Base-by-base conservation (phyloP, 2,329 filamentous ascomycete genomes). In the Xylaria sp. region DNA sequence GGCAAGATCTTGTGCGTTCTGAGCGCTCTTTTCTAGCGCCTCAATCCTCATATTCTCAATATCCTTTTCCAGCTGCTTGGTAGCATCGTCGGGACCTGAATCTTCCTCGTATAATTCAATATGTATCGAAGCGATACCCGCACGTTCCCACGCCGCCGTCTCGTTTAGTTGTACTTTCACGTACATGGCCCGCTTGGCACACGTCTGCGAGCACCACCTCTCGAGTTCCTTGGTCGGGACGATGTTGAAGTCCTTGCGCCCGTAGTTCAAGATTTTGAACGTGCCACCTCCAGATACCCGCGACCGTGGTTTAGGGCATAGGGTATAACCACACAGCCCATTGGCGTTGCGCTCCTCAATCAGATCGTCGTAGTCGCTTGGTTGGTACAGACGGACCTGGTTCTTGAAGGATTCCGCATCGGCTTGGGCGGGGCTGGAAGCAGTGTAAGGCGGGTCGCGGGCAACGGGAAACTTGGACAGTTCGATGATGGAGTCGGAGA, bases 331-430 rank as follows among this genome's bases (percentile, higher is more conserved):
- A 81, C 96, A 99, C 23, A 88, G 86, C 52, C 87, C 88, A 74
- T 93, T 91, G 73, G 93, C 91, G 79, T 97, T 97, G 76, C 96
- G 92, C 84, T 99, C 96, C 72, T 92, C 88, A 69, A 98, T 90
- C 59, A 98, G 84, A 72, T 93, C 92, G 77, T 97, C 94, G 83
- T 97, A 97, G 83, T 99, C 95, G 63, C 88, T 86, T 0, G 94
- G 93, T 78, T 95, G 93, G 81, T 98, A 98, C 52, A 89, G 85
- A 10, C 86, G 83, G 28, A 98, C 82, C 44, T 89, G 86, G 3
- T 84, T 77, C 74, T 90, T 90, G 81, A 98, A 94, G 63, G 83
- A 82, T 48, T 81, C 78, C 1, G 86, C 86, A 78, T 97, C 94
- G 39, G 86, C 79, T 0, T 86, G 76, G 7, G 89, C 84, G 70